Base-by-base conservation (phyloP, 2,329 filamentous ascomycete species). In the Dothiorella sarmentorum region DNA sequence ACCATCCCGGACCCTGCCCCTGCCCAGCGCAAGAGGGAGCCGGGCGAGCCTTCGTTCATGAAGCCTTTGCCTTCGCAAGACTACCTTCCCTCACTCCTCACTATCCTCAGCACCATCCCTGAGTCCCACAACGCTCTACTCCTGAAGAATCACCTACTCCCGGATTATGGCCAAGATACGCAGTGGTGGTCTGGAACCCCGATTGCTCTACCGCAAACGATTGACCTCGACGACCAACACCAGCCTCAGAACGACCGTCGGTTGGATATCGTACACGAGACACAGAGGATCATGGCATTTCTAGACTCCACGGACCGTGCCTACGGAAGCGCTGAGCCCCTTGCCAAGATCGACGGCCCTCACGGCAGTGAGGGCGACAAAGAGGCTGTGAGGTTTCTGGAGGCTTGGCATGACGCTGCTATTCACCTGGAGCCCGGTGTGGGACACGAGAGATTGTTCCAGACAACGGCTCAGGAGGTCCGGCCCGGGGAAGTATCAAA, bases 151-250 rank as follows among this genome's bases (percentile, higher is more conserved):
- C 57, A 59, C 22, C 5, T 38, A 13, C 40, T 55, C 5, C 38
- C 45, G 2, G 74, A 80, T 59, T 87, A 87, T 64, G 82, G 82
- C 42, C 69, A 78, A 56, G 78, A 85, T 60, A 63, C 75, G 1
- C 79, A 84, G 10, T 87, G 85, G 85, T 87, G 85, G 84, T 82
- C 80, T 64, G 85, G 85, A 18, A 76, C 76, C 27, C 67, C 77
- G 0, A 79, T 83, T 24, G 71, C 76, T 27, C 68, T 78, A 13
- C 75, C 80, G 3, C 78, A 76, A 45, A 78, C 82, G 20, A 75
- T 84, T 17, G 37, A 45, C 17, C 37, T 33, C n/a, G 76, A 79
- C 52, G 66, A 68, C 9, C 67, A 67, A 3, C 68, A 68, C 9
- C 67, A 67, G 3, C 68, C 73, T 33, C 67, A 65, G 18, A 69